phyloP scores from a whole-genome alignment of 2,329 filamentous ascomycete species.

The Fusarium fujikuroi region DNA sequence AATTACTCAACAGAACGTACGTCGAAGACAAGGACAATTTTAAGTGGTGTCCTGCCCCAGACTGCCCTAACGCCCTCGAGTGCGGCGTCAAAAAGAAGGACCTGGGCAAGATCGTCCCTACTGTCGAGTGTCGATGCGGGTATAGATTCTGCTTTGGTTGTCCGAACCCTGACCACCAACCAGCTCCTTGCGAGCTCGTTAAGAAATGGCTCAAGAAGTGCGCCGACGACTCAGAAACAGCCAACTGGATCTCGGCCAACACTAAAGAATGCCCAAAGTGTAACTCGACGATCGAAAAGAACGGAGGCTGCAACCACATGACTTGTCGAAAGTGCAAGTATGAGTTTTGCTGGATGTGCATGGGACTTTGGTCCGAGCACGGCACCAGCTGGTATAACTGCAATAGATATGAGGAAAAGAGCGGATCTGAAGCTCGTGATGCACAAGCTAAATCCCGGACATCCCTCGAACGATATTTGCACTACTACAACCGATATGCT shows the following conservation, averaged over 20 bases:
- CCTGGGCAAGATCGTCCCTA: slow-evolving; percentile 85
- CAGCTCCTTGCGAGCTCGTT: slow-evolving; percentile 88
- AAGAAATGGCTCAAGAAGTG: slow-evolving; percentile 99
- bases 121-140: slow-evolving; percentile 85
- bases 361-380: slow-evolving; percentile 98
- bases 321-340: slow-evolving; percentile 95
- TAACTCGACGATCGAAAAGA: slow-evolving; percentile 98
- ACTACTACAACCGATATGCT: slow-evolving; percentile 99
- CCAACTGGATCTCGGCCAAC: slow-evolving; percentile 99
- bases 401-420: slow-evolving; percentile 97
- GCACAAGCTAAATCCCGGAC: slow-evolving; percentile 91
- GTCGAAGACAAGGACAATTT: slow-evolving; percentile 96
- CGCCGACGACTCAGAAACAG: slow-evolving; percentile 96
- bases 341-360: slow-evolving; percentile 99
- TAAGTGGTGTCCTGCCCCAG: slow-evolving; percentile 98
- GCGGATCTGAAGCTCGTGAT: slow-evolving; percentile 87
- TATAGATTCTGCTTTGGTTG: slow-evolving; percentile 97
- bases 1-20: slow-evolving; percentile 90
- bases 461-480: slow-evolving; percentile 93
- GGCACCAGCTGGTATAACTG: slow-evolving; percentile 99
- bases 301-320: slow-evolving; percentile 98
- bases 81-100: slow-evolving; percentile 90
- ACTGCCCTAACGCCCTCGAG: slow-evolving; percentile 92
- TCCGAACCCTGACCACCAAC: slow-evolving; percentile 88
- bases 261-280: slow-evolving; percentile 98